phyloP scores from a whole-genome alignment of 176 grass and related monocot genomes.

The Stipa capillata region DNA sequence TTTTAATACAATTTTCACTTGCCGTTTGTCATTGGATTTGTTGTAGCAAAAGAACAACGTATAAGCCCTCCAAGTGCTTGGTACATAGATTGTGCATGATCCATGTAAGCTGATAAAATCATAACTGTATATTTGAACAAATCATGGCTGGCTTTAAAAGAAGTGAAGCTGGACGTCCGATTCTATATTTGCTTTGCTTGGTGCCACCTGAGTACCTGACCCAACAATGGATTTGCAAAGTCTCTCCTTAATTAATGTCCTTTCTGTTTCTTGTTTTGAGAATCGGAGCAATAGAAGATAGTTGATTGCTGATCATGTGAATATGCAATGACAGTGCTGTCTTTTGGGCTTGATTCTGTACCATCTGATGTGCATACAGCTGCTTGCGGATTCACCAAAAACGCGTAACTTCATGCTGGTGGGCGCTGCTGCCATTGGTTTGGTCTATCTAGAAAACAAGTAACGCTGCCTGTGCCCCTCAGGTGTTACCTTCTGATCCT shows the following conservation, averaged over 20 bases:
- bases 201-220: not conserved
- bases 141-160: not conserved
- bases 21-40: not conserved
- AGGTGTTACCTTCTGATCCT: not conserved
- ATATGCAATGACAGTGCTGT: not conserved
- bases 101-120: conserved; percentile 19
- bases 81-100: conserved; percentile 26
- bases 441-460: not conserved
- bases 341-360: not conserved
- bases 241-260: not conserved
- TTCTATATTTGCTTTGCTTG: not conserved
- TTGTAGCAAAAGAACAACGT: not conserved
- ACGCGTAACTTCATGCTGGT: not conserved
- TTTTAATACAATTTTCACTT: not conserved
- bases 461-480: not conserved
- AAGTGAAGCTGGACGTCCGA: not conserved
- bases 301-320: not conserved
- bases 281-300: not conserved
- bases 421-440: not conserved
- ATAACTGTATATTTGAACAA: not conserved
- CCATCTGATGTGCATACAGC: not conserved
- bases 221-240: not conserved
- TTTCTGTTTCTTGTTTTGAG: not conserved
- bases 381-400: not conserved
- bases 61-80: not conserved